Conservation (phyloP, 2,329 filamentous ascomycete species). For the Aspergillus sp. region DNA sequence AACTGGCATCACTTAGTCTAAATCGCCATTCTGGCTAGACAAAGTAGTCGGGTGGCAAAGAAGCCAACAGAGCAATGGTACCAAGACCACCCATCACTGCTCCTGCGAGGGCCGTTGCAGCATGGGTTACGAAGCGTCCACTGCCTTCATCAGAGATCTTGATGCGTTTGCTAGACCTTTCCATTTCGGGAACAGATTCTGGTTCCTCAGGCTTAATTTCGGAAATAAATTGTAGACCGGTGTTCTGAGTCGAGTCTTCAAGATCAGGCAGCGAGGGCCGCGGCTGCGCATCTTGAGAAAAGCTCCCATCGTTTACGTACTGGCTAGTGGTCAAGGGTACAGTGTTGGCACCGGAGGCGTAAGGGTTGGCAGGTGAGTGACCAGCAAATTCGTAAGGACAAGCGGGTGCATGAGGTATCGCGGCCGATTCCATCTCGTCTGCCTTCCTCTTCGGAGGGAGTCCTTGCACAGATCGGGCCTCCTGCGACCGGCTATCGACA, state of each 20-base stretch:
- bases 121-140: conserved; percentile 28
- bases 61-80: conserved; percentile 34
- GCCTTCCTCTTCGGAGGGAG: conserved; percentile 24
- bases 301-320: conserved; percentile 1
- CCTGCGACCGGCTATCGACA: conserved; percentile 5
- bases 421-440: conserved; percentile 18
- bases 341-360: neutral
- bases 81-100: conserved; percentile 37
- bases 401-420: neutral
- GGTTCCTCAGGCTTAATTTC: conserved; percentile 4
- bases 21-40: conserved; percentile 12
- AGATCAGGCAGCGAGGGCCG: conserved; percentile 7
- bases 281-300: conserved; percentile 21
- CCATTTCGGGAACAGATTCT: conserved; percentile 9
- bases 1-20: neutral
- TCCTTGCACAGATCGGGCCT: neutral
- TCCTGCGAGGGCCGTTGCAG: conserved; percentile 33
- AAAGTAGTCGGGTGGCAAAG: conserved; percentile 39
- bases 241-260: conserved; percentile 10
- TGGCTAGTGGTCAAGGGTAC: conserved; percentile 1
- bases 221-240: conserved; percentile 5
- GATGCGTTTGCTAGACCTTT: conserved; percentile 22
- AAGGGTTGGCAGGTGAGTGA: neutral
- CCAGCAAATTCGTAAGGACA: neutral
- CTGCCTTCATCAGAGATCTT: conserved; percentile 13